Percentiles rank a stretch among this genome's conserved stretches.
These are phyloP conservation scores for Peterozyma toletana DNA, from an alignment of 805 yeast genomes.

Conservation along the genomic window DNA sequence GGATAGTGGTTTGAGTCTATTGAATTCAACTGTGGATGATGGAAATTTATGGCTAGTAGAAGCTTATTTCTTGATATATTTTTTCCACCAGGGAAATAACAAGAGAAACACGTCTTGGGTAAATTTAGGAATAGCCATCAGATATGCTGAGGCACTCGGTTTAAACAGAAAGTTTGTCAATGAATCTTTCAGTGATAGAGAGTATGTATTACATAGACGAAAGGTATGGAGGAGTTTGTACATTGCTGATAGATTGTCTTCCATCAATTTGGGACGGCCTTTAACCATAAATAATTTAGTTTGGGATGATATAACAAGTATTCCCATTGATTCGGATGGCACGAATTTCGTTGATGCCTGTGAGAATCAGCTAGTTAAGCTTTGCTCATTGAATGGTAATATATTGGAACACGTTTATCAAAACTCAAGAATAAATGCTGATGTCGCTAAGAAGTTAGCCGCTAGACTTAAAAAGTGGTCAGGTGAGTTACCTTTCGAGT, in stretches of 20 bases:
- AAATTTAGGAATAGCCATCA: constrained; percentile 31
- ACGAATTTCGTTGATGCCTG: constrained; percentile 17
- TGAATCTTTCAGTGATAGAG: constrained; percentile 24
- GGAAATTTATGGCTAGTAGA: constrained; percentile 12
- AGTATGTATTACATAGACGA: constrained; percentile 22
- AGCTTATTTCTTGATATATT: constrained; percentile 30
- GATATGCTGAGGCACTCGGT: constrained; percentile 35
- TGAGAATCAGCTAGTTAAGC: constrained; percentile 21
- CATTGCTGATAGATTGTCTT: constrained; percentile 25
- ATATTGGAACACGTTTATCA: constrained; percentile 25
- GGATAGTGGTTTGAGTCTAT: constrained; percentile 25
- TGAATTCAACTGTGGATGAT: constrained; percentile 32
- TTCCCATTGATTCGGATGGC: constrained; percentile 31
- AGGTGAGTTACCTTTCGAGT: constrained; percentile 21
- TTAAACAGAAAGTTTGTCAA: constrained; percentile 30
- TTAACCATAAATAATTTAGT: constrained; percentile 10
- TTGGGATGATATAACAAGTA: constrained; percentile 17
- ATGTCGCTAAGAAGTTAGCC: constrained; percentile 26
- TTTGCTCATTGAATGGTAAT: constrained; percentile 22
- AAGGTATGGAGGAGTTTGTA: constrained; percentile 27
- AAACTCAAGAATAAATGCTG: constrained; percentile 21
- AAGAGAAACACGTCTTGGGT: constrained; percentile 36
- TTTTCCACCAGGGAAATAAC: constrained; percentile 17
- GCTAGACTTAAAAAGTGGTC: constrained; percentile 28
- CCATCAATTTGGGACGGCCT: constrained; percentile 29